Base-by-base conservation (phyloP, 2,329 filamentous ascomycete genomes). In the Xenosphaeropsis pyriputrescens region DNA sequence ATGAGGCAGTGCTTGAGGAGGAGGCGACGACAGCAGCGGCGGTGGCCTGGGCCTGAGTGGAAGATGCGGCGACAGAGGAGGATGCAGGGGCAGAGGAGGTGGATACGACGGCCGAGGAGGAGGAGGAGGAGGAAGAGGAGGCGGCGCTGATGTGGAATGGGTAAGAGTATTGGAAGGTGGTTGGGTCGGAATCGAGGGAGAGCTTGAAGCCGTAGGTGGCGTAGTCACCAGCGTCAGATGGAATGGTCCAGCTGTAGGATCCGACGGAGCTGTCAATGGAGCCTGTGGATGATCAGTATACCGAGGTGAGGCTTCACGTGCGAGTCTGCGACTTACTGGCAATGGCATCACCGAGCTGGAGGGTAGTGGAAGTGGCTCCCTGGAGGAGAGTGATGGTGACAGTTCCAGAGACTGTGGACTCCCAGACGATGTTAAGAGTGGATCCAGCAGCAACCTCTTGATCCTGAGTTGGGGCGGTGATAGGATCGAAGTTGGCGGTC, bases 131-230 rank as follows among this genome's bases (percentile, higher is more conserved):
- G n/a, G 36, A 30, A 29, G 34, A 19, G 16, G 38, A 12, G 29
- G 37, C 37, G 11, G 42, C 43, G 7, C 39, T 34, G 37, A 56
- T 48, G 38, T 47, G 43, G 51, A 79, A 79, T 48, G 71, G 71
- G 61, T 67, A 67, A 40, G 70, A 74, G 65, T 68, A 78, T 65
- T 79, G 72, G 65, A 71, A 73, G 51, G 65, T 57, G 9, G 36
- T 44, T 16, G 59, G 38, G 58, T 73, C 52, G 45, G 55, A 57
- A 47, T 69, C 64, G 29, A 66, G 61, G 44, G 55, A 54, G 57
- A 79, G 60, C 58, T 64, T 60, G 53, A 79, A 60, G 46, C 74
- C 75, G 57, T 78, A 79, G 50, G 64, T 63, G 37, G 58, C 59
- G 31, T 60, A 51, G 40, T 49, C 49, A 43, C 65, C 67, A 18